Base-by-base conservation (phyloP, 371 early-diverging fungal genomes). In the Mucor irregularis region DNA sequence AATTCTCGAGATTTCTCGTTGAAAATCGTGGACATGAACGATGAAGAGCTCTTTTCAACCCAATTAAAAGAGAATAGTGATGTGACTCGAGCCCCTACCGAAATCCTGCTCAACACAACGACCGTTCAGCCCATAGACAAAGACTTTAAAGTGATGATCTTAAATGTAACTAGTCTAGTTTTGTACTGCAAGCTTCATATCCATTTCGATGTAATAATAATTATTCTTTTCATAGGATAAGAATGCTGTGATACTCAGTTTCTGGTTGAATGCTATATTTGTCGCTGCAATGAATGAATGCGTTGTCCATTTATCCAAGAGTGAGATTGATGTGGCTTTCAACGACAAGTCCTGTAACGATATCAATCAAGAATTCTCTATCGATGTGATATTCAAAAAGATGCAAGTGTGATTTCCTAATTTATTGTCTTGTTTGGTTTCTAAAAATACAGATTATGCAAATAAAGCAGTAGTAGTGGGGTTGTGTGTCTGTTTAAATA, bases 261-360 rank as follows among this genome's bases (percentile, higher is more conserved):
- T 81, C 57, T 78, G 76, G 76, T 54, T 86, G 35, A 82, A 86
- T 40, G 64, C 84, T 7, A 53, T 64, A 1, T 85, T 86, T 45
- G 53, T 82, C 19, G 46, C 55, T 10, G 26, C 40, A 2, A 46
- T 51, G 30, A 51, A 57, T 42, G 16, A 62, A 19, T 42, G 64
- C 50, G 29, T 56, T 29, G 19, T 83, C 51, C 30, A 53, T 34
- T 48, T 83, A 21, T 31, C 65, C 54, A 72, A 81, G 67, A 9
- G 60, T 47, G 68, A 79, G 11, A 58, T 76, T 10, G 76, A 76
- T 31, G 26, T 61, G 6, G 71, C 73, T 8, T 48, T 44, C 30
- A 47, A 49, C 33, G 71, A 74, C 29, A 43, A 42, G 11, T 13
- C 26, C 1, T 55, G 57, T 26, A 49, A 48, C 14, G 58, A 66